Percentiles rank a stretch among this genome's conserved stretches.
phyloP scores from a whole-genome alignment of 148 eudicot genomes.

The Nyssa sinensis region DNA sequence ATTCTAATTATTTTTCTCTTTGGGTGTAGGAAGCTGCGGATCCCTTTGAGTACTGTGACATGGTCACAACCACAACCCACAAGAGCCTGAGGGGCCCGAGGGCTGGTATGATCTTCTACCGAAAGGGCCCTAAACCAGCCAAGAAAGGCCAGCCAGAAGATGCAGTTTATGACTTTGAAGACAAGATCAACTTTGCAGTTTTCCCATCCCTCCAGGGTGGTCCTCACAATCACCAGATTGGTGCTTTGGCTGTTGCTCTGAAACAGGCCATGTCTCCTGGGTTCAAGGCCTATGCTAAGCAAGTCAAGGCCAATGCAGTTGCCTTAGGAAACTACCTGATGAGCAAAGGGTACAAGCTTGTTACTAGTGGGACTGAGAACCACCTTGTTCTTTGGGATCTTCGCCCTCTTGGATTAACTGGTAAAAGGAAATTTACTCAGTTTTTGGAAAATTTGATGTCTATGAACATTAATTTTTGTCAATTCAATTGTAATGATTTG shows the following conservation, averaged over 20 bases:
- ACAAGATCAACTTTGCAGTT: slow-evolving; percentile 92
- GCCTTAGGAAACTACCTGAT: slow-evolving; percentile 86
- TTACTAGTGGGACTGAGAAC: slow-evolving; percentile 95
- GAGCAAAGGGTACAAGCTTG: slow-evolving; percentile 86
- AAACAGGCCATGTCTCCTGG: slow-evolving; percentile 88
- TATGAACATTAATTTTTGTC: neutral
- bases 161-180: slow-evolving; percentile 90
- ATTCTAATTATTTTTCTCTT: neutral
- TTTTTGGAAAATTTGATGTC: neutral
- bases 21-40: slow-evolving; percentile 81
- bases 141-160: slow-evolving; percentile 96
- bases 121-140: slow-evolving; percentile 93
- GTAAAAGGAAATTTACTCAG: slow-evolving; percentile 23
- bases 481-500: neutral
- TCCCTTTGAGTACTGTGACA: slow-evolving; percentile 92
- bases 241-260: slow-evolving; percentile 93
- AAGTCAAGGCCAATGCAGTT: slow-evolving; percentile 95
- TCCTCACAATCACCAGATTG: slow-evolving; percentile 97
- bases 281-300: slow-evolving; percentile 96
- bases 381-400: slow-evolving; percentile 99
- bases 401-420: slow-evolving; percentile 96
- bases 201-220: slow-evolving; percentile 98
- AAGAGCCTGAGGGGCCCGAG: slow-evolving; percentile 94
- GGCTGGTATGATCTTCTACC: slow-evolving; percentile 97
- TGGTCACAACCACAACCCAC: slow-evolving; percentile 93